These are phyloP conservation scores for Cadophora luteo-olivacea DNA, from an alignment of 2,329 filamentous ascomycete species.

Conservation along the genomic window DNA sequence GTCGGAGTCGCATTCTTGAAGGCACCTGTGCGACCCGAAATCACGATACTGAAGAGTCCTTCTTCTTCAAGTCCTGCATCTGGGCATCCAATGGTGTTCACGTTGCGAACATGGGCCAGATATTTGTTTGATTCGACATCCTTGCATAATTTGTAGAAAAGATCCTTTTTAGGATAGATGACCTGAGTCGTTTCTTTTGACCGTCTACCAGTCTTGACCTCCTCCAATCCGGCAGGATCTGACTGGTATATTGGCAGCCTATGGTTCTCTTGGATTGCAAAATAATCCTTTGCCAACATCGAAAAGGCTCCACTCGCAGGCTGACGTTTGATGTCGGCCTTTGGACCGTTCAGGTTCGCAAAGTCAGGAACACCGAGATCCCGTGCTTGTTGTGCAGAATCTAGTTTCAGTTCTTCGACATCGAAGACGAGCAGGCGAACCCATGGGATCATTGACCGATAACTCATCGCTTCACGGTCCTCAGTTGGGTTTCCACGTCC, in stretches of 20 bases:
- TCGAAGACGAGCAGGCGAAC: conserved; percentile 40
- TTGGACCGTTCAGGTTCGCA: neutral
- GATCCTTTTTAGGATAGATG: neutral
- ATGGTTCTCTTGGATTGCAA: neutral
- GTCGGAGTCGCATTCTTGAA: conserved; percentile 40
- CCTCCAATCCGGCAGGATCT: neutral
- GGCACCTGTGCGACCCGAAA: conserved; percentile 46
- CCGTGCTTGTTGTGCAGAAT: neutral
- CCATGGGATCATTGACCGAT: conserved; percentile 4
- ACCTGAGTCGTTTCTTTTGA: neutral
- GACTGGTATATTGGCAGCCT: neutral
- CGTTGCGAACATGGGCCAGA: conserved; percentile 48
- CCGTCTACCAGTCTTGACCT: neutral
- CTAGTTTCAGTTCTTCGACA: conserved; percentile 46
- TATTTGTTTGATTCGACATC: conserved; percentile 9
- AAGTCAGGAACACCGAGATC: neutral
- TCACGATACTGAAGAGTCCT: conserved; percentile 46
- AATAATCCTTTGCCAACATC: conserved; percentile 1
- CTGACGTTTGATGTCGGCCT: neutral
- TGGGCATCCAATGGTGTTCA: conserved; percentile 49
- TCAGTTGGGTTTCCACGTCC: neutral
- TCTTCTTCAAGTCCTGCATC: conserved; percentile 46
- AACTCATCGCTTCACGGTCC: neutral
- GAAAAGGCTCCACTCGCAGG: neutral
- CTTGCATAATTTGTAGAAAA: neutral